These are phyloP conservation scores for Orbilia javanica DNA, from an alignment of 2,329 filamentous ascomycete species.

Conservation along the genomic window DNA sequence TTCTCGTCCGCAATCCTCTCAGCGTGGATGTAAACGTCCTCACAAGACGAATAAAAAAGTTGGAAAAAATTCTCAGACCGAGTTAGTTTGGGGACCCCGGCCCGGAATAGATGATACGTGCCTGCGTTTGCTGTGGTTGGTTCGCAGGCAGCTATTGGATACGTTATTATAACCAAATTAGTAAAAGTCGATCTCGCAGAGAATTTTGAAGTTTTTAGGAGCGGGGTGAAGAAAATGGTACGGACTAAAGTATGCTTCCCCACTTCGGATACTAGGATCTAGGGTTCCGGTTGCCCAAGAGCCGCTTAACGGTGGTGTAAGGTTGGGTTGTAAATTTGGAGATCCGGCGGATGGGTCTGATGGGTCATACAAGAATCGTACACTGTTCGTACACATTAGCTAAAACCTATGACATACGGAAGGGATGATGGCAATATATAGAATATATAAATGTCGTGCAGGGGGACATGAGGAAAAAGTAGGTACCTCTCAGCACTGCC, in stretches of 20 bases:
- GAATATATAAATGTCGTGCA: too few species aligned
- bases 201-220: background rate
- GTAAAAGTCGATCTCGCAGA: background rate
- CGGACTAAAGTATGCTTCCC: slow-evolving; percentile 37
- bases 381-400: slow-evolving; percentile 12
- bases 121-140: background rate
- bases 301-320: slow-evolving; percentile 28
- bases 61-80: background rate
- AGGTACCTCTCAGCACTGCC: slow-evolving; percentile 33
- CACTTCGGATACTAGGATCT: background rate
- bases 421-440: background rate
- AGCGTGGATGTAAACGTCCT: slow-evolving; percentile 31
- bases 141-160: slow-evolving; percentile 38
- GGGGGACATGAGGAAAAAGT: background rate
- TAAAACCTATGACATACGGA: background rate
- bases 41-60: slow-evolving; percentile 7
- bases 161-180: background rate
- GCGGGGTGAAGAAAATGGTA: background rate
- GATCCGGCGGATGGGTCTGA: slow-evolving; percentile 12
- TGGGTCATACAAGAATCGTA: slow-evolving; percentile 38
- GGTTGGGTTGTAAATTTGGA: slow-evolving; percentile 32
- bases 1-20: slow-evolving; percentile 27
- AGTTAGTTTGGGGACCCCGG: background rate
- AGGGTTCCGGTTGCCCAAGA: slow-evolving; percentile 26
- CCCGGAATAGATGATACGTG: slow-evolving; percentile 29